These are phyloP conservation scores for Neurospora sp. DNA, from an alignment of 495 filamentous ascomycete genomes.

Conservation along the genomic window DNA sequence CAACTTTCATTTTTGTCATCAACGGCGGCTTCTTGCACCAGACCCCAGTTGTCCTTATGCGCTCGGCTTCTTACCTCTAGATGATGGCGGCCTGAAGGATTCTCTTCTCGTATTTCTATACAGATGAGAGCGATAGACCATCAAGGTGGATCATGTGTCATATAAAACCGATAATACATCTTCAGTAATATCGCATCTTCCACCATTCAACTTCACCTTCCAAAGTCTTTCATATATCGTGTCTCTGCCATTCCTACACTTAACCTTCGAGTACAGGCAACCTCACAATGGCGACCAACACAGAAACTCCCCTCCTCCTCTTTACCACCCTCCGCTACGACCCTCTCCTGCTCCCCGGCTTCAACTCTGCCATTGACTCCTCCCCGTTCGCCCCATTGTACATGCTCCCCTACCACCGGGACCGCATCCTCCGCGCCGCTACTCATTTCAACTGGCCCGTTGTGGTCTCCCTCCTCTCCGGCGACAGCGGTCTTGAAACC, in stretches of 20 bases:
- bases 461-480: conserved; percentile 32
- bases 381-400: conserved; percentile 42
- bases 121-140: background rate
- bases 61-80: too few species aligned
- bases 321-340: conserved; percentile 75
- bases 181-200: background rate
- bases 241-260: background rate
- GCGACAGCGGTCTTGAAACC: conserved; percentile 29
- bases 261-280: background rate
- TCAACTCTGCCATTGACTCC: too few species aligned
- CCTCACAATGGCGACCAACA: conserved; percentile 7
- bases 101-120: background rate
- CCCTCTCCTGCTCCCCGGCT: conserved; percentile 24
- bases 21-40: background rate
- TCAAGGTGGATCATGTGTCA: background rate
- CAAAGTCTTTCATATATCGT: background rate
- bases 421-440: conserved; percentile 67
- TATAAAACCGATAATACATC: background rate
- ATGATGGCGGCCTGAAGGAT: too few species aligned
- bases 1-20: background rate
- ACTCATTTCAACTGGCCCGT: conserved; percentile 53
- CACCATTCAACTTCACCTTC: background rate
- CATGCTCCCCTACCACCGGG: conserved; percentile 71
- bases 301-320: conserved; percentile 38
- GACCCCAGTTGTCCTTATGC: too few species aligned